phyloP scores from a whole-genome alignment of 805 yeast genomes.

The Saccharomyces kudriavzevii region DNA sequence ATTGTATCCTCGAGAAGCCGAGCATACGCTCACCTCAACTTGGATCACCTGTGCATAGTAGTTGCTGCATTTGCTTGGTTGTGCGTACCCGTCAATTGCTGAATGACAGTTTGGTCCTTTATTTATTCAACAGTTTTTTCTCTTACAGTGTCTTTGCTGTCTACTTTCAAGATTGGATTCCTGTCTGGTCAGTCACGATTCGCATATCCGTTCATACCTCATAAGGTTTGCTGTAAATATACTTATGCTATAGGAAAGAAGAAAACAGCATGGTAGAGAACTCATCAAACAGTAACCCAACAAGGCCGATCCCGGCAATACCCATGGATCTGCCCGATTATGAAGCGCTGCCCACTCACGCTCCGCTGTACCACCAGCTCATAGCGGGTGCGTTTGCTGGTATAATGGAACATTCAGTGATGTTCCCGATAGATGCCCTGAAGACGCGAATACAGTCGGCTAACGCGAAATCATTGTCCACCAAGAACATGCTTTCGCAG shows the following conservation, averaged over 20 bases:
- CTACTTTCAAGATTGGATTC: background rate
- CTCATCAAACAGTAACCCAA: background rate
- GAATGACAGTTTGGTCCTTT: background rate
- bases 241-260: background rate
- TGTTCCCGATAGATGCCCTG: constrained; percentile 94
- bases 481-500: constrained; percentile 45
- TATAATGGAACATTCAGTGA: constrained; percentile 95
- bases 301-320: background rate
- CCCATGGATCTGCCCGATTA: constrained; percentile 43
- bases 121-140: background rate
- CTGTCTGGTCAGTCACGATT: background rate
- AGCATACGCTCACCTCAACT: background rate
- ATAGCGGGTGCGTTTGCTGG: constrained; percentile 99
- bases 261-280: background rate
- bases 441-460: constrained; percentile 84
- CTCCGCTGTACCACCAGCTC: constrained; percentile 75
- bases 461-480: constrained; percentile 24
- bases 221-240: background rate
- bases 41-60: background rate
- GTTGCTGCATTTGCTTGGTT: background rate
- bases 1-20: background rate
- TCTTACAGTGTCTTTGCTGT: background rate
- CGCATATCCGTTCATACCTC: background rate
- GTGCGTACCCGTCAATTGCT: background rate
- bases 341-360: constrained; percentile 82